Conservation (phyloP, 2,329 filamentous ascomycete genomes). For the Microthyrium microscopicum region DNA sequence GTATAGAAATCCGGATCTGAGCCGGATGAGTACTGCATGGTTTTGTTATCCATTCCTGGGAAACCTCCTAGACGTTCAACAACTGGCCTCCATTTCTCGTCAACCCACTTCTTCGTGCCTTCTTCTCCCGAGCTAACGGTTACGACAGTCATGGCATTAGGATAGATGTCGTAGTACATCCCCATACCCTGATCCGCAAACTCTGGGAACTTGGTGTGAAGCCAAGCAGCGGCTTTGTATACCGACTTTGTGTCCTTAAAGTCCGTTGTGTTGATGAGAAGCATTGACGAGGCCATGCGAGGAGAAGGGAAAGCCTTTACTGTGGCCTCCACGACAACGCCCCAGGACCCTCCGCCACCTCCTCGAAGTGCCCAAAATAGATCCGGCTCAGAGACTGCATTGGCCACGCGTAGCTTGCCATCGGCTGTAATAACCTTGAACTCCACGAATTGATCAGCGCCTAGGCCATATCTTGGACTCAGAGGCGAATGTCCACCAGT, state of each 20-base stretch:
- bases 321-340: conserved; percentile 16
- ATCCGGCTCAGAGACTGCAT: conserved; percentile 6
- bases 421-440: conserved; percentile 18
- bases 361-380: conserved; percentile 9
- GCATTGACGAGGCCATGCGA: neutral
- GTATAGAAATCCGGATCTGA: conserved; percentile 4
- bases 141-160: neutral
- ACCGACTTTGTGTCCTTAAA: conserved; percentile 2
- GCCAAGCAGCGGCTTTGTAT: conserved; percentile 5
- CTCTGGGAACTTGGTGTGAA: conserved; percentile 6
- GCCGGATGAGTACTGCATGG: neutral
- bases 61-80: conserved; percentile 4
- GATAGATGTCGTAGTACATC: conserved; percentile 5
- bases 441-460: conserved; percentile 16
- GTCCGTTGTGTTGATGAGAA: conserved; percentile 4
- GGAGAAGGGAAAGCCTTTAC: conserved; percentile 13
- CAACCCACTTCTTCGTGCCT: neutral
- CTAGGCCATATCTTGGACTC: conserved; percentile 12
- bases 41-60: conserved; percentile 4
- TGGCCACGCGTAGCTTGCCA: conserved; percentile 7
- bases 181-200: conserved; percentile 5
- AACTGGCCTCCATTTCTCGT: conserved; percentile 5
- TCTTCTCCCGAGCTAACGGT: conserved; percentile 6
- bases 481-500: conserved; percentile 4
- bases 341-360: conserved; percentile 13